Base-by-base conservation (phyloP, 1,284 basidiomycete species). In the Puccinia novopanici region DNA sequence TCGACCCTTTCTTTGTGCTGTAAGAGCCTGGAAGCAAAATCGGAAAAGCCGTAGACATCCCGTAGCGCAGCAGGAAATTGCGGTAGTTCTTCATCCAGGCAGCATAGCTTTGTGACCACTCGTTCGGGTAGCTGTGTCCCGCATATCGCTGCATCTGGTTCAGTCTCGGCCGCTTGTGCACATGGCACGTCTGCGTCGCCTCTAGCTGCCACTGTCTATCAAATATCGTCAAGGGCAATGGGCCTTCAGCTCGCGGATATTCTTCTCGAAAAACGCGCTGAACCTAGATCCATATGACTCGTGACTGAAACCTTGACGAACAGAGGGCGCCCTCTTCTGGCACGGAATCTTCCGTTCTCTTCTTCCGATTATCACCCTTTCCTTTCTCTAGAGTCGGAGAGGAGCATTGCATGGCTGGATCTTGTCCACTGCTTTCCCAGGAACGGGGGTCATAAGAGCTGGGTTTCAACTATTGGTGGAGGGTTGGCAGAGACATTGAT, bases 231-330 rank as follows among this genome's bases (percentile, higher is more conserved):
- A 71, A 27, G 30, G 57, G 57, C 34, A 59, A 59, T 1, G 57
- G 57, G 57, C 24, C 57, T 24, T 59, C 15, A 71, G 40, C 52
- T 71, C 68, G 17, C 45, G 68, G 2, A 71, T 71, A 37, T 71
- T 71, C 34, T 50, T 24, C n/a, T 71, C 48, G n/a, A 71, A 71
- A 42, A 71, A 71, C 3, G 42, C 19, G 15, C 17, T 27, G 2
- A 71, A 37, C 3, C 68, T 50, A 37, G 30, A 27, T 40, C 24
- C 13, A 42, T 71, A n/a, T 71, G 68, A 4, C 3, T 19, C 9
- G 45, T 22, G 2, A 71, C 40, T 24, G 68, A 37, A 2, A n/a
- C 45, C n/a, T 37, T 27, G 68, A 50, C 34, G n/a, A 71, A 71
- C n/a, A 71, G 10, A 50, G 50, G 24, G n/a, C n/a, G 8, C 45